Evolutionary conservation across 2,329 filamentous ascomycete species (phyloP).

Genomic region (Penicillium sp.): DNA sequence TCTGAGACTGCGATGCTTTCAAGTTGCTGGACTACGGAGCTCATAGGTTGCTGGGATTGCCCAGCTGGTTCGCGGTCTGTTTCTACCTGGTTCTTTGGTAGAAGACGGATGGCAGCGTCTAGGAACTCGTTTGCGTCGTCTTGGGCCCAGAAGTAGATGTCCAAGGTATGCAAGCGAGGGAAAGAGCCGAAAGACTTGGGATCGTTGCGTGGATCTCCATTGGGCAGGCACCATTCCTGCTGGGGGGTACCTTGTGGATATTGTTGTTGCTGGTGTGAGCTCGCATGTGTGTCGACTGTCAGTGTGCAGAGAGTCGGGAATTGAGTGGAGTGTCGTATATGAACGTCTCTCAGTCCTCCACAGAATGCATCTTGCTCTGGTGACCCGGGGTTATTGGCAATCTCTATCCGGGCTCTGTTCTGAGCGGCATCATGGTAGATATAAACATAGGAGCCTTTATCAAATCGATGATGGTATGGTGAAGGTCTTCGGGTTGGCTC

Average conservation of each 20-base stretch:
- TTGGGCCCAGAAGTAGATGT: constrained; percentile 62
- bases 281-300: constrained; percentile 47
- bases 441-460: constrained; percentile 63
- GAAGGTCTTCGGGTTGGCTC: constrained; percentile 53
- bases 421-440: constrained; percentile 56
- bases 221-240: constrained; percentile 56
- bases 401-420: constrained; percentile 55
- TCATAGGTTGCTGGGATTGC: constrained; percentile 45
- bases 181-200: constrained; percentile 52
- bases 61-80: constrained; percentile 46
- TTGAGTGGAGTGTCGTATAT: constrained; percentile 54
- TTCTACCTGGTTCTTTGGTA: constrained; percentile 45
- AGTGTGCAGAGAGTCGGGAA: constrained; percentile 60
- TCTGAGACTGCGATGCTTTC: constrained; percentile 59
- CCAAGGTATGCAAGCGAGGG: constrained; percentile 55
- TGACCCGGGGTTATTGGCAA: constrained; percentile 62
- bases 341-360: constrained; percentile 53
- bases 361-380: constrained; percentile 62
- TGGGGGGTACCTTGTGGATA: constrained; percentile 27
- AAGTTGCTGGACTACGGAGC: constrained; percentile 60
- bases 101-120: constrained; percentile 40
- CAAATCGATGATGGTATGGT: constrained; percentile 56
- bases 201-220: constrained; percentile 51
- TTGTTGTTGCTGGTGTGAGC: constrained; percentile 24
- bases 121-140: constrained; percentile 57